Base-by-base conservation (phyloP, 1,284 basidiomycete species). In the Microbotryum lychnidis-dioicae region DNA sequence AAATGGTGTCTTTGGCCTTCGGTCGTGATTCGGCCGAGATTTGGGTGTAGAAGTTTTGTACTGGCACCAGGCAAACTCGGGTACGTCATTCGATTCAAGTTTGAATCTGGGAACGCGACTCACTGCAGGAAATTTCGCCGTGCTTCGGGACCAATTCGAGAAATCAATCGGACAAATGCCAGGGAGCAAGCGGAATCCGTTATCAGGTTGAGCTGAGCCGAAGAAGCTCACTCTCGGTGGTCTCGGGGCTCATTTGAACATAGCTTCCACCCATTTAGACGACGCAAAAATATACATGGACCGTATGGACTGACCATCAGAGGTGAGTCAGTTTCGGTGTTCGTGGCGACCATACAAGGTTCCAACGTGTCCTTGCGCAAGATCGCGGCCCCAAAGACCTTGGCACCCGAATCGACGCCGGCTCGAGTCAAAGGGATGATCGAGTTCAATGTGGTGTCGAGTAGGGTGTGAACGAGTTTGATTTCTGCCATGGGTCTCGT, bases 361-460 rank as follows among this genome's bases (percentile, higher is more conserved):
- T 33, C 29, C 6, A 58, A 47, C 20, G 23, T 44, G 25, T 16
- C 33, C 44, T 60, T 60, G 25, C 45, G 10, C 23, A 60, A 51
- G 59, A 60, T 60, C 27, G 54, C 57, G 20, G 64, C 64, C 8
- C 64, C 64, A 45, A 66, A 66, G 20, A 66, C 62, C 45, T 66
- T 66, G 31, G 16, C 16, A 1, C 64, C 64, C 1, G 20, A 18
- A 6, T 21, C 16, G 27, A 63, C 64, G 29, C 56, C 56, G 8
- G 10, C 12, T 3, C 14, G 27, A 1, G 64, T 66, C 33, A 58
- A 47, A 6, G 64, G 64, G 20, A 61, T 27, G 56, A 66, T 66
- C 3, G 45, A 21, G 23, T 55, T 5, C 4, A 55, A 46, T 7
- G 62, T 66, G 3, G 53, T 50, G 25, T 31, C 21, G 42, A 66